Base-by-base conservation (phyloP, 1,284 basidiomycete species). In the Tilletia setariae region DNA sequence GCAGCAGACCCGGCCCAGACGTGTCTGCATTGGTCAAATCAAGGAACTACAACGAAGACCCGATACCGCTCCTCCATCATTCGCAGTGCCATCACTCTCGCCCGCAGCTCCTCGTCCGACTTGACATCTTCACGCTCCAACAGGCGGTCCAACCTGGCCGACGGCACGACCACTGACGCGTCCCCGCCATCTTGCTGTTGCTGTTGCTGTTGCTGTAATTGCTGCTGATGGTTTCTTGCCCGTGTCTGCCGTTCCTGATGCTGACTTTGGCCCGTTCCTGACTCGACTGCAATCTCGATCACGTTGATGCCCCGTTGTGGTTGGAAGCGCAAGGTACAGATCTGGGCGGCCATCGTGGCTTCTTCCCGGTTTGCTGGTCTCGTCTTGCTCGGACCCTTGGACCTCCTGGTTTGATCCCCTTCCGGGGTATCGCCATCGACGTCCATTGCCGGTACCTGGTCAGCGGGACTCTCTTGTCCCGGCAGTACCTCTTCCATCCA, bases 31-130 rank as follows among this genome's bases (percentile, higher is more conserved):
- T n/a, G n/a, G n/a, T n/a, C n/a, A n/a, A n/a, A n/a, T 61, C 56
- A 61, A 15, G 56, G 56, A 28, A 61, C 56, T 30, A 40, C 35
- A 30, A 61, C 35, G 56, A 61, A 61, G 30, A 61, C 19, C 1
- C 56, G 56, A 21, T 61, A 61, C 56, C 35, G 28, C 30, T 61
- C 56, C 56, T 61, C 56, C 56, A 61, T 61, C 23, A 9, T 19
- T 15, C 19, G 23, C 3, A 61, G 56, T 30, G 56, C 56, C 56
- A 61, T 13, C 56, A 61, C 56, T 19, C 30, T 32, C 56, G 28
- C 30, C 32, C 56, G 56, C 28, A 61, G 19, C 56, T 61, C 56
- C 19, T 61, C 56, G 19, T 40, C 56, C 28, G 19, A 32, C 56
- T 32, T 35, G 56, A 61, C 30, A 11, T 61, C 56, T 25, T 61